A percentile compares a stretch with the other conserved stretches of the same genome.
Conservation (phyloP, 148 eudicot genomes). For the Amaranthus cruentus region DNA sequence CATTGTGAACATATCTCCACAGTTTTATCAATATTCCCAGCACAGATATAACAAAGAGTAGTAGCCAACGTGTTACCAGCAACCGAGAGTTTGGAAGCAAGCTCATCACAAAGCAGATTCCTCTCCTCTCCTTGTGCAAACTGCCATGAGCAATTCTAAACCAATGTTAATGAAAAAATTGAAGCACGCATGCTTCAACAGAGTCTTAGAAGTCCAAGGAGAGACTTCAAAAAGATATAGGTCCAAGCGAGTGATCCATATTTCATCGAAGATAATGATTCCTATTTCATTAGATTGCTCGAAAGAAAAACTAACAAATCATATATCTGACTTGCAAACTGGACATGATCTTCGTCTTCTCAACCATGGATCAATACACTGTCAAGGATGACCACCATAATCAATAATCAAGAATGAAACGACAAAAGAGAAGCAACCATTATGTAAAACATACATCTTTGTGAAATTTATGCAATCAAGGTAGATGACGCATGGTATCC, state of each 20-base stretch:
- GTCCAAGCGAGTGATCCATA: not conserved
- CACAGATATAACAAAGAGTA: slow-evolving; percentile 89
- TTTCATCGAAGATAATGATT: not conserved
- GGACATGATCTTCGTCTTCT: slow-evolving; percentile 81
- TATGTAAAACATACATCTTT: slow-evolving; percentile 59
- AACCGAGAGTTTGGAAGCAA: slow-evolving; percentile 79
- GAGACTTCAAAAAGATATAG: not conserved
- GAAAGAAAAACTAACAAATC: slow-evolving; percentile 4
- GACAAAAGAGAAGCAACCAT: not conserved
- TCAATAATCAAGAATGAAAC: not conserved
- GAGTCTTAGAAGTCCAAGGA: not conserved
- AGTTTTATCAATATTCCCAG: slow-evolving; percentile 92
- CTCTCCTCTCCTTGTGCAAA: slow-evolving; percentile 88
- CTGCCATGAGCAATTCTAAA: slow-evolving; percentile 34
- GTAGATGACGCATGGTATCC: slow-evolving; percentile 84
- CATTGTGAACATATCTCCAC: slow-evolving; percentile 84
- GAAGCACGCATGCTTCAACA: not conserved
- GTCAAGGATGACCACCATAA: slow-evolving; percentile 19
- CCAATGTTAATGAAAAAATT: slow-evolving; percentile 4
- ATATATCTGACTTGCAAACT: slow-evolving; percentile 81
- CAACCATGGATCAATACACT: slow-evolving; percentile 99
- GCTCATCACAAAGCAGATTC: slow-evolving; percentile 77
- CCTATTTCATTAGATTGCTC: not conserved
- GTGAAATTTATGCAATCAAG: slow-evolving; percentile 96
- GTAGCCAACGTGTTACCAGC: slow-evolving; percentile 79